Evolutionary conservation across 1,284 basidiomycete species (phyloP).

Genomic region (Xerocomus nothofagi): DNA sequence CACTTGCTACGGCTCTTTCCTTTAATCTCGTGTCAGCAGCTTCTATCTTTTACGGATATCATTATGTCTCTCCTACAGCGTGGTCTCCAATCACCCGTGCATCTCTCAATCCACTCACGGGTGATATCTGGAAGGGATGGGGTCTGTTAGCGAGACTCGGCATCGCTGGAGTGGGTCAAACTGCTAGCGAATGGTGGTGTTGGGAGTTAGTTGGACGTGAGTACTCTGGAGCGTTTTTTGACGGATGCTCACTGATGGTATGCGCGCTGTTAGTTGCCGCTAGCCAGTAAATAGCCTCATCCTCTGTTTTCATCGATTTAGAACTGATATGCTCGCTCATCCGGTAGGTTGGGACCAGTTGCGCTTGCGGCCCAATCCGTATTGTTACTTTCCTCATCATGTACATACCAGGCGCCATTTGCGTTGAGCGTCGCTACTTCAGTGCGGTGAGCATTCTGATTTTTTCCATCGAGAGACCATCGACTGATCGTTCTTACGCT

Average conservation of each 20-base stretch:
- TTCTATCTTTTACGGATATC: conserved; percentile 72
- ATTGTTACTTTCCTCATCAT: conserved; percentile 70
- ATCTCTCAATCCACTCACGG: conserved; percentile 62
- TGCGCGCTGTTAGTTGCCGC: conserved; percentile 47
- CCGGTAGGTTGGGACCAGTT: conserved; percentile 53
- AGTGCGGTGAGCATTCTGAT: conserved; percentile 61
- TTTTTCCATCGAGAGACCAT: background rate
- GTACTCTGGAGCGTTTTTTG: conserved; percentile 22
- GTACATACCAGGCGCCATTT: conserved; percentile 85
- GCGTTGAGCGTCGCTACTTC: conserved; percentile 80
- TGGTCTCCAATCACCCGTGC: conserved; percentile 45
- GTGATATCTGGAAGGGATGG: conserved; percentile 68
- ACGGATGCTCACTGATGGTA: background rate
- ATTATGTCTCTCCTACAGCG: conserved; percentile 72
- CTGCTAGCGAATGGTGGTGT: conserved; percentile 87
- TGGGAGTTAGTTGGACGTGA: conserved; percentile 76
- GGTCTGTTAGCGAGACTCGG: conserved; percentile 75
- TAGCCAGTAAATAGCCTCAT: conserved; percentile 46
- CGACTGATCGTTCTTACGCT: background rate
- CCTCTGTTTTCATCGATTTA: background rate
- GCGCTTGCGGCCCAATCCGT: conserved; percentile 75
- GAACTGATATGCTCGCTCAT: background rate
- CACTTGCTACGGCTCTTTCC: conserved; percentile 85
- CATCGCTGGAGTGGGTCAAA: conserved; percentile 69
- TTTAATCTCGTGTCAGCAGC: conserved; percentile 81